These are phyloP conservation scores for Ulmus americana DNA, from an alignment of 331 rosid species.

Conservation along the genomic window DNA sequence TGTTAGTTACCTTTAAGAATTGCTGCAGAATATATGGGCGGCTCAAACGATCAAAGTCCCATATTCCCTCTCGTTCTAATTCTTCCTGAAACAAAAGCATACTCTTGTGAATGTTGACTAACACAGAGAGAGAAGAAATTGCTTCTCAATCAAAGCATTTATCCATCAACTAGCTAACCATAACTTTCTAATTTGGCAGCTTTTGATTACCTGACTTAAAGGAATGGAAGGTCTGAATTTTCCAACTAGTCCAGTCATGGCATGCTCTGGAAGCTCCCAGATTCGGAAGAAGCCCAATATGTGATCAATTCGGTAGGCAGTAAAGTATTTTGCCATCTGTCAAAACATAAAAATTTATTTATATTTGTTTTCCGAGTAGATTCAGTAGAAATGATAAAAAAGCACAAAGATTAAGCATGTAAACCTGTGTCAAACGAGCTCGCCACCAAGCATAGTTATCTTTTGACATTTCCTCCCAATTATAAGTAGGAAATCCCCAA, in stretches of 20 bases:
- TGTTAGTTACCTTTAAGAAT: constrained; percentile 55
- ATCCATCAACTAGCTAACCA: constrained; percentile 9
- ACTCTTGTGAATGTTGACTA: constrained; percentile 17
- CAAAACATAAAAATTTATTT: constrained; percentile 29
- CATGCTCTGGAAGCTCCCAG: constrained; percentile 98
- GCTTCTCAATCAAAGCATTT: background rate
- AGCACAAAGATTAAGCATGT: constrained; percentile 4
- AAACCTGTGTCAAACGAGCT: constrained; percentile 90
- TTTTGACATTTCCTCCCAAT: constrained; percentile 98
- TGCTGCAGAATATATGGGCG: constrained; percentile 67
- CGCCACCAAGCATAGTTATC: constrained; percentile 97
- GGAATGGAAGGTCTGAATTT: constrained; percentile 97
- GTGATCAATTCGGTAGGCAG: constrained; percentile 94
- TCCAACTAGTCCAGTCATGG: constrained; percentile 81
- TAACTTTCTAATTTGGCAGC: constrained; percentile 13
- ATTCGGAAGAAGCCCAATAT: constrained; percentile 91
- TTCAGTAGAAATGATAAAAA: constrained; percentile 18
- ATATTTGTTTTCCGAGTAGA: constrained; percentile 22
- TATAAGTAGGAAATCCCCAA: constrained; percentile 98
- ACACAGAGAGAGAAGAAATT: background rate
- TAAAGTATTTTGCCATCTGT: constrained; percentile 95
- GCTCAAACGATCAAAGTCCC: constrained; percentile 93
- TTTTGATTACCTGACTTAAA: constrained; percentile 61
- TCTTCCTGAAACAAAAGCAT: constrained; percentile 61
- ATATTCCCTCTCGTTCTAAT: constrained; percentile 85